Conservation (phyloP, 2,329 filamentous ascomycete genomes). For the Leptographium lundbergii region DNA sequence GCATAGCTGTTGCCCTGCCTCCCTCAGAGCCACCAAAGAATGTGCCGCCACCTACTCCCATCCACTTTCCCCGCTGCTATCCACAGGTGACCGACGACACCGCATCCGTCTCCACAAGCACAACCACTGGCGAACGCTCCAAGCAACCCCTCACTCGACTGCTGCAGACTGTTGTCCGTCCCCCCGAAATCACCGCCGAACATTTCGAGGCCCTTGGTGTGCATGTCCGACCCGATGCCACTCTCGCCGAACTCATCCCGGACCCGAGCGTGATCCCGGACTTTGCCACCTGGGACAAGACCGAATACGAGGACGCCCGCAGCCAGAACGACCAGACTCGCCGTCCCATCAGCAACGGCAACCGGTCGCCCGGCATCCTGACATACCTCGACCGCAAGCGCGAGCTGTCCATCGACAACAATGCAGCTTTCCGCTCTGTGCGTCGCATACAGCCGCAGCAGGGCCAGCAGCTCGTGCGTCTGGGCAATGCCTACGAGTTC, state of each 20-base stretch:
- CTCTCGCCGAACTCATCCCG: slow-evolving; percentile 38
- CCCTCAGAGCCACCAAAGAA: slow-evolving; percentile 29
- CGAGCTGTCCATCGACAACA: slow-evolving; percentile 44
- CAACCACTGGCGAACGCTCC: not conserved
- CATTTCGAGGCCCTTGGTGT: slow-evolving; percentile 47
- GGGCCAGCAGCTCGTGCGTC: slow-evolving; percentile 38
- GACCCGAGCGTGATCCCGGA: slow-evolving; percentile 40
- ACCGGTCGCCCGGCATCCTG: slow-evolving; percentile 41
- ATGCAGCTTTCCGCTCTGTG: slow-evolving; percentile 47
- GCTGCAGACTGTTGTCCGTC: slow-evolving; percentile 41
- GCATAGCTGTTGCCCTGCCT: slow-evolving; percentile 8
- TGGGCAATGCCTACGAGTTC: slow-evolving; percentile 55
- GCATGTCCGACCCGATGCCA: slow-evolving; percentile 37
- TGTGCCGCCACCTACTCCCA: slow-evolving; percentile 42
- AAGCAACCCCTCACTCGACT: slow-evolving; percentile 31
- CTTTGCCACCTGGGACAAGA: slow-evolving; percentile 36
- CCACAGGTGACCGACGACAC: slow-evolving; percentile 16
- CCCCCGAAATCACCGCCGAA: slow-evolving; percentile 31
- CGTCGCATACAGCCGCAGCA: slow-evolving; percentile 40
- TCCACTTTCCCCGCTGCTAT: slow-evolving; percentile 34
- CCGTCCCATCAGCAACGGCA: slow-evolving; percentile 37
- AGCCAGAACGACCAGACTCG: slow-evolving; percentile 35
- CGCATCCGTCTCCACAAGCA: not conserved
- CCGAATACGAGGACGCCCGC: slow-evolving; percentile 35
- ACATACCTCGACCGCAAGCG: slow-evolving; percentile 45